Evolutionary conservation across 2,329 filamentous ascomycete genomes (phyloP), one percentile per base, ranked within the genome.

Genomic region (Microcera coccophila): DNA sequence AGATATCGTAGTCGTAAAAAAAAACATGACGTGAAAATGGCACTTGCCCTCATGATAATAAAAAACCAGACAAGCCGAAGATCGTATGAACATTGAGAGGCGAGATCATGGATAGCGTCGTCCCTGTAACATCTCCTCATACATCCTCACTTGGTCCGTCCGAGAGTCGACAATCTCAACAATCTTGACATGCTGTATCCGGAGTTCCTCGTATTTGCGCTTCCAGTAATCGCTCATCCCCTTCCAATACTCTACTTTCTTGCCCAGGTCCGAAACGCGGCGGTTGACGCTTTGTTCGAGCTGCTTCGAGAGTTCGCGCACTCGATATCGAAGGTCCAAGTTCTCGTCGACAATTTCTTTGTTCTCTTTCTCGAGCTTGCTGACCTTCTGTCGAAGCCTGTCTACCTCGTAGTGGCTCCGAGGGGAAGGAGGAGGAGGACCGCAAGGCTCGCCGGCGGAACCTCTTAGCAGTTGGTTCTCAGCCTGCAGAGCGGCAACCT

Each of bases 381-480:
- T 54, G 38, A 65, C 51, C 47, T 63, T 64, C 44, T 61, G 50
- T 3, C 62, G 59, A 10, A 70, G 51, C 34, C 56, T 58, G 20
- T 65, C 62, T 20, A 64, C 41, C 37, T 69, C 64, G 34, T 41
- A 52, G 24, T 61, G 55, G 34, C 62, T 58, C 26, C 57, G 62
- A 36, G 54, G 51, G 2, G 62, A 57, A 39, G 55, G 47, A 16
- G 61, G 9, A 11, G 38, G 21, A 7, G 46, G 45, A 14, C 43
- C 61, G n/a, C 61, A 53, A 2, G 55, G 52, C 20, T 53, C 61
- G 21, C 70, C 66, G 28, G 65, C 47, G 5, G 62, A 60, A n/a
- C 60, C 62, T 11, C 68, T 64, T 4, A 74, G 61, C 7, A 61
- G 57, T 14, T 61, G 56, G 48, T 72, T 72, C 22, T 73, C 68